These are phyloP conservation scores for Phytophthora multivora DNA, from an alignment of 352 stramenopile genomes.

Conservation along the genomic window DNA sequence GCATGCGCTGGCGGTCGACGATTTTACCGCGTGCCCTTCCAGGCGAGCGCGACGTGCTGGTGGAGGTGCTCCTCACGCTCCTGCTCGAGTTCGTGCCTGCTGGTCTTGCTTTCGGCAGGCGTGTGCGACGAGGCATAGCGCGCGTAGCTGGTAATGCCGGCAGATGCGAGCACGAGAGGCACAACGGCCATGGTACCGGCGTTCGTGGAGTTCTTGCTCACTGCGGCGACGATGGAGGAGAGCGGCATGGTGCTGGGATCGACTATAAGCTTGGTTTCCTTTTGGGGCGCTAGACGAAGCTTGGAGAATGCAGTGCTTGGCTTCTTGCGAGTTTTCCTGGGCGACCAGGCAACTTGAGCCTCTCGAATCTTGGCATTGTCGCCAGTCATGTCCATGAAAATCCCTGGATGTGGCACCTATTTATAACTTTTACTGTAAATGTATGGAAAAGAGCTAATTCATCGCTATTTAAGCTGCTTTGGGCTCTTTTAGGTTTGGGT, in stretches of 20 bases:
- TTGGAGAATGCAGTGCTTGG: conserved; percentile 18
- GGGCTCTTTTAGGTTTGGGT: not conserved
- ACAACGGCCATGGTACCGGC: conserved; percentile 51
- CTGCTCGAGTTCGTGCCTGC: conserved; percentile 35
- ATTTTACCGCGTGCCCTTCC: conserved; percentile 69
- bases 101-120: conserved; percentile 36
- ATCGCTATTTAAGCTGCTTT: not conserved
- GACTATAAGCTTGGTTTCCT: not conserved
- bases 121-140: conserved; percentile 54
- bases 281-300: conserved; percentile 3
- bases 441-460: conserved; percentile 1
- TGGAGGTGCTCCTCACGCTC: conserved; percentile 54
- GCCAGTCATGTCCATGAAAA: conserved; percentile 20
- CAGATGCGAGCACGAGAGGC: conserved; percentile 69
- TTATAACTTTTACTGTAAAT: conserved; percentile 10
- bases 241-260: conserved; percentile 30
- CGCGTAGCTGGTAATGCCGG: conserved; percentile 66
- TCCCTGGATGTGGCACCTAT: conserved; percentile 10
- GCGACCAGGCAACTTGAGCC: conserved; percentile 19
- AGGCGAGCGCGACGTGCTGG: conserved; percentile 67
- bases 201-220: conserved; percentile 47
- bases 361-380: conserved; percentile 15
- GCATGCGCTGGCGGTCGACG: not conserved
- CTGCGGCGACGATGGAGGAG: conserved; percentile 41
- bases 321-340: not conserved